A percentile compares a stretch with the other conserved stretches of the same genome.
phyloP scores from a whole-genome alignment of 1,139 yeast genomes.

The Geotrichum australiense region DNA sequence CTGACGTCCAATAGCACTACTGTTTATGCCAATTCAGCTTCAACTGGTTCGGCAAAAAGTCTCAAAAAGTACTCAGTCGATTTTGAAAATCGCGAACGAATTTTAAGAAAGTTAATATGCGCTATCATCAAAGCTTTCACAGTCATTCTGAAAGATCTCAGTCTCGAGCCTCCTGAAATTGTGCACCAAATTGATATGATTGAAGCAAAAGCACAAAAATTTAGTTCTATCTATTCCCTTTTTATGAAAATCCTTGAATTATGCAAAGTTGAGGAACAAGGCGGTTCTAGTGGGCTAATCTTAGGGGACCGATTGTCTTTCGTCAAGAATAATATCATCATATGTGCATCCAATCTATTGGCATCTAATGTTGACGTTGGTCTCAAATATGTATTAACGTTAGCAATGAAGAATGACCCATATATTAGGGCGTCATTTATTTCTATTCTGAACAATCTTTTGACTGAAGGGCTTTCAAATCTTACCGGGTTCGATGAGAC shows the following conservation, averaged over 20 bases:
- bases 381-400: constrained; percentile 64
- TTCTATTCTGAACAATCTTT: constrained; percentile 67
- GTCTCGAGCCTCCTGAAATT: constrained; percentile 33
- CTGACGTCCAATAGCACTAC: constrained; percentile 9
- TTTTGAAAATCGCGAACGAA: constrained; percentile 19
- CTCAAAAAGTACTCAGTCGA: constrained; percentile 4
- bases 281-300: constrained; percentile 10
- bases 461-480: constrained; percentile 32
- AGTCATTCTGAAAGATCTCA: constrained; percentile 27
- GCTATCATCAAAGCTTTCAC: constrained; percentile 25
- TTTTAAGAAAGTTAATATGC: constrained; percentile 25
- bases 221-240: constrained; percentile 65
- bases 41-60: constrained; percentile 2
- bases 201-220: constrained; percentile 56
- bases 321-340: constrained; percentile 60
- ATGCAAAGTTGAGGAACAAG: constrained; percentile 35
- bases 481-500: constrained; percentile 31
- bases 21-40: constrained; percentile 5
- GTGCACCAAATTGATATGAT: constrained; percentile 45
- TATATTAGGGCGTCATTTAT: constrained; percentile 65
- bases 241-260: constrained; percentile 69
- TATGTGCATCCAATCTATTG: constrained; percentile 60
- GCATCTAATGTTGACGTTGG: constrained; percentile 75
- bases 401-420: constrained; percentile 66
- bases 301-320: constrained; percentile 43